Base-by-base conservation (phyloP, 768 basidiomycete species). In the Lactarius evosmus region DNA sequence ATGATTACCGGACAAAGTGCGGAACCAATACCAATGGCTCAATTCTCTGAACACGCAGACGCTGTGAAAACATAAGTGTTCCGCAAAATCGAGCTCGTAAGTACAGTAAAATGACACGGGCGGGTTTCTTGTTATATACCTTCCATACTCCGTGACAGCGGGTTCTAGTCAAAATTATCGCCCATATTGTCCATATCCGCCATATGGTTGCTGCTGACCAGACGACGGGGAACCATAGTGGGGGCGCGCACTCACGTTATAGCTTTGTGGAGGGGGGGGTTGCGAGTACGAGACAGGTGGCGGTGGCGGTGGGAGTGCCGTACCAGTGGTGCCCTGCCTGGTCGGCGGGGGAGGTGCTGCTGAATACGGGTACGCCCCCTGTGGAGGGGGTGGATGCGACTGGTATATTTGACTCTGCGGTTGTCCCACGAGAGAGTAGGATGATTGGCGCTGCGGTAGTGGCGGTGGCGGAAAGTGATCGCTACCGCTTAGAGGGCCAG, bases 161-260 rank as follows among this genome's bases (percentile, higher is more conserved):
- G 5, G 38, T 38, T 56, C 49, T 25, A 56, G 59, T 44, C 36
- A 51, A 61, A 41, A 50, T 59, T 74, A 76, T n/a, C 70, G 70
- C 56, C 70, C 74, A 65, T 78, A 73, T 50, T 72, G 69, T 27
- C 68, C 61, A 66, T 74, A 74, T 41, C 63, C 66, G 0, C 72
- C 71, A 36, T 67, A 69, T 19, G 76, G 73, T 33, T 76, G 70
- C 12, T 72, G 74, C 17, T 75, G 75, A 16, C 60, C 67, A 4
- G 67, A 69, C 46, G 71, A 59, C n/a, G 72, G 46, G 1, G 68
- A 36, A 33, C 33, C 41, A 25, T 67, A 69, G 22, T 29, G 32
- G 12, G 52, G 59, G 27, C 40, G 66, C 34, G 65, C 49, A 32
- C 52, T 44, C 33, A 50, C 58, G n/a, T 33, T 16, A 44, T 68